These are phyloP conservation scores for Symbiotaphrina buchneri DNA, from an alignment of 495 filamentous ascomycete species.

Conservation along the genomic window DNA sequence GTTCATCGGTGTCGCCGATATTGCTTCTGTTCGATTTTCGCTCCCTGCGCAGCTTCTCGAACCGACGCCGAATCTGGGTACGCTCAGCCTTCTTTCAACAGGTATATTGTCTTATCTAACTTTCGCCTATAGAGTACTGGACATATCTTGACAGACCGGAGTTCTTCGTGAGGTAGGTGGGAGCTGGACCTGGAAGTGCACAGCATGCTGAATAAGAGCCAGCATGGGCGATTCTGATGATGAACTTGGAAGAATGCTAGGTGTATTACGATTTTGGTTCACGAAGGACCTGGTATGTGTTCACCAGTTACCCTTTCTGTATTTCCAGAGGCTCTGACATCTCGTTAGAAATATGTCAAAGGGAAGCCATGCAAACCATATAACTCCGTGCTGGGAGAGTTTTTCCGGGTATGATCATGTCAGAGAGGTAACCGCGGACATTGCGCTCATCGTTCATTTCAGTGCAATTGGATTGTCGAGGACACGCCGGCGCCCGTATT, in stretches of 20 bases:
- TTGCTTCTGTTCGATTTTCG: conserved; percentile 87
- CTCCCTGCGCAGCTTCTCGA: conserved; percentile 88
- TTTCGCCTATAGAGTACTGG: conserved; percentile 60
- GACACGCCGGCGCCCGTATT: conserved; percentile 30
- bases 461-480: conserved; percentile 89
- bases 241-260: conserved; percentile 75
- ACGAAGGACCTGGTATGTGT: conserved; percentile 67
- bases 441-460: conserved; percentile 1
- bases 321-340: too few species aligned
- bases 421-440: neutral
- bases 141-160: conserved; percentile 92
- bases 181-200: neutral
- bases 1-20: conserved; percentile 87
- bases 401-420: conserved; percentile 52
- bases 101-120: neutral
- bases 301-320: too few species aligned
- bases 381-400: conserved; percentile 92
- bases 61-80: conserved; percentile 78
- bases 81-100: conserved; percentile 5
- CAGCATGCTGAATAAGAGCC: conserved; percentile 14
- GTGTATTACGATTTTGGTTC: conserved; percentile 90
- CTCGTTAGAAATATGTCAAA: conserved; percentile 72
- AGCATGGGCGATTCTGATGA: conserved; percentile 92
- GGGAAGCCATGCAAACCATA: conserved; percentile 97
- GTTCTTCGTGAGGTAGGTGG: conserved; percentile 55